Percentiles rank a stretch among this genome's conserved stretches.
Evolutionary conservation across 805 yeast genomes (phyloP).

Genomic region (Scheffersomyces lignosus): DNA sequence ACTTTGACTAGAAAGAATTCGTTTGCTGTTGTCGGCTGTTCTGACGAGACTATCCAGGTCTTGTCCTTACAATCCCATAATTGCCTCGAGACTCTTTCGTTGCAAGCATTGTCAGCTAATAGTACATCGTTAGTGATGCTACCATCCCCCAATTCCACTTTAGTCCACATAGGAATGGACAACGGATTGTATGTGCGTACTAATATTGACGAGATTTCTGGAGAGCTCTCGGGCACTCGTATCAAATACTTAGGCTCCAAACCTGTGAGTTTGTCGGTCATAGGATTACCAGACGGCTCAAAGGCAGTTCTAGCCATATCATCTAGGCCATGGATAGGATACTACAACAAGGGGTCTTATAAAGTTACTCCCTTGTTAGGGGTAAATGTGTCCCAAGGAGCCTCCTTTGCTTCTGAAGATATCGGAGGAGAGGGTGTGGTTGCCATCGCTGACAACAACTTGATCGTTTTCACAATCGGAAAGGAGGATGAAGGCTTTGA

Average conservation of each 20-base stretch:
- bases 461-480: slow-evolving; percentile 59
- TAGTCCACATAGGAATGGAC: slow-evolving; percentile 75
- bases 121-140: slow-evolving; percentile 28
- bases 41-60: slow-evolving; percentile 69
- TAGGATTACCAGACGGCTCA: slow-evolving; percentile 19
- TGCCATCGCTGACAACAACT: slow-evolving; percentile 52
- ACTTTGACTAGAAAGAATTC: slow-evolving; percentile 50
- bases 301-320: slow-evolving; percentile 43
- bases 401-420: slow-evolving; percentile 64
- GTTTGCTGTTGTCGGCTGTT: slow-evolving; percentile 67
- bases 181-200: slow-evolving; percentile 79
- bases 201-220: slow-evolving; percentile 55
- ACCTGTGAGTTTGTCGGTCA: slow-evolving; percentile 51
- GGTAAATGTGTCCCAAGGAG: slow-evolving; percentile 44
- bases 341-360: slow-evolving; percentile 33
- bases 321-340: slow-evolving; percentile 57
- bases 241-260: slow-evolving; percentile 73
- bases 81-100: slow-evolving; percentile 59
- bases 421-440: slow-evolving; percentile 60
- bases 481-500: slow-evolving; percentile 33
- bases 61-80: slow-evolving; percentile 59
- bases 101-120: slow-evolving; percentile 64
- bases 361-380: slow-evolving; percentile 49
- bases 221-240: slow-evolving; percentile 59
- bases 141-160: slow-evolving; percentile 7